Base-by-base conservation (phyloP, 768 basidiomycete species). In the Trametes sanguinea region DNA sequence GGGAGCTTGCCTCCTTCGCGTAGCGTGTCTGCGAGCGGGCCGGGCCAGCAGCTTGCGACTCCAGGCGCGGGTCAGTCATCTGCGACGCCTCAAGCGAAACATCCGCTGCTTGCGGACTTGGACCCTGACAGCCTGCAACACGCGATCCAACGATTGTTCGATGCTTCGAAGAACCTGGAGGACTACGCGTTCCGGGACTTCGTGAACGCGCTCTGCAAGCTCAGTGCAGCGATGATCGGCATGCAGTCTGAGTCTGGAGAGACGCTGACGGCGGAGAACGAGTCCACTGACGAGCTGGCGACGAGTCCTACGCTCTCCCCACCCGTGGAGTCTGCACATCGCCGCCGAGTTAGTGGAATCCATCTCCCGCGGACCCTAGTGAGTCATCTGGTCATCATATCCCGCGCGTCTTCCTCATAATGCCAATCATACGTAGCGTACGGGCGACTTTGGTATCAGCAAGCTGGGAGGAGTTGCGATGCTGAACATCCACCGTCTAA, bases 211-310 rank as follows among this genome's bases (percentile, higher is more conserved):
- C 74, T 98, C 53, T 95, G 94, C 72, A 87, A 84, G 68, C 77
- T 98, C 29, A 96, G 94, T 69, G 81, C 85, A 9, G 94, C 95
- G 74, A 98, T 98, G 95, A 85, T 98, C 17, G 89, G 89, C 40
- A 89, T 97, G 86, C 89, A 93, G 74, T 84, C 83, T 3, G 82
- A 80, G 51, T 76, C 72, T 13, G 46, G 54, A 33, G 71, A 68
- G 10, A 33, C 56, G 13, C 32, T 60, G 13, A 16, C 77, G 27
- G 70, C 69, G 33, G 81, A 70, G 63, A 65, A 64, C 9, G 76
- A 80, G 35, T 77, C 77, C 48, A 67, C 75, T 50, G 82, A 81
- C 22, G 82, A 81, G 59, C 54, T 73, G 32, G 71, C 73, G 35
- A 51, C 54, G 10, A 71, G 65, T 33, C 35, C 62, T 7, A 27